Evolutionary conservation across 805 yeast genomes (phyloP).

Genomic region (Isabelozyma gotoi): DNA sequence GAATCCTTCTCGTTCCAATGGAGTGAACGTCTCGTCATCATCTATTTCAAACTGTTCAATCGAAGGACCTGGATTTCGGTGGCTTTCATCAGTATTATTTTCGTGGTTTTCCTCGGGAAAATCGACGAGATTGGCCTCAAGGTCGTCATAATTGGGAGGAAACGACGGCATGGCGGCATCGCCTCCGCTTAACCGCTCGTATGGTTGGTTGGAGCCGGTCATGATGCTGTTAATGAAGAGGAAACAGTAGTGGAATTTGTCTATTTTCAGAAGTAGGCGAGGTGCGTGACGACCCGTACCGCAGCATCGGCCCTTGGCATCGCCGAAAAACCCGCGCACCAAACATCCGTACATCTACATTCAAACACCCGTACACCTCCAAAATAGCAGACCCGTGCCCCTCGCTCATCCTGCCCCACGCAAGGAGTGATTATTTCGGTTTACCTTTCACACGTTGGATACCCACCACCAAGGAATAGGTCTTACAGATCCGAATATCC

Average conservation of each 20-base stretch:
- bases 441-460: too few species aligned
- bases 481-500: too few species aligned
- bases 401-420: too few species aligned
- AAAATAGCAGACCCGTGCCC: too few species aligned
- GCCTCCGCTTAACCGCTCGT: conserved; percentile 6
- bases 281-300: too few species aligned
- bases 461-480: too few species aligned
- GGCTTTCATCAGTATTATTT: neutral
- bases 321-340: too few species aligned
- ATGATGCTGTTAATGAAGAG: neutral
- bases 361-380: too few species aligned
- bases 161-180: conserved; percentile 7
- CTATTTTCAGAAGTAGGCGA: too few species aligned
- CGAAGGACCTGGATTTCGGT: conserved; percentile 1
- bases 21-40: conserved; percentile 8
- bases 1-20: conserved; percentile 17
- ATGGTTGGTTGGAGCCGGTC: conserved; percentile 1
- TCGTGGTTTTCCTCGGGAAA: neutral
- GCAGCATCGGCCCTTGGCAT: too few species aligned
- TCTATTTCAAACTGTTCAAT: conserved; percentile 16
- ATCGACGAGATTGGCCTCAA: neutral
- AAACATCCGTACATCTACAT: too few species aligned
- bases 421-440: too few species aligned
- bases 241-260: neutral
- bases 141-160: conserved; percentile 14